phyloP scores from a whole-genome alignment of 106 monocot genomes.

The Apostasia ramifera region DNA sequence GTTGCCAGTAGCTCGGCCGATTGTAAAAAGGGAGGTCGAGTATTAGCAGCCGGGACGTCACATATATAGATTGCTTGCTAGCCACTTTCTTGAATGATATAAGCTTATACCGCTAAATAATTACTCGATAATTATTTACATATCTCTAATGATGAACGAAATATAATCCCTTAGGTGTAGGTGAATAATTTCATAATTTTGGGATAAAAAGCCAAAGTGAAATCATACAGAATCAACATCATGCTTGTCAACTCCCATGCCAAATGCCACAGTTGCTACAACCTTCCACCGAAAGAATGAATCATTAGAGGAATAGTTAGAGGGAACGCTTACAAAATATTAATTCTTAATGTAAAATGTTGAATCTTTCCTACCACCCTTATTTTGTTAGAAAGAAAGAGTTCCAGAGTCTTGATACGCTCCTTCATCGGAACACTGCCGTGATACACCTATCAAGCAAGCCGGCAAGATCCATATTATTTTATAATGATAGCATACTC shows the following conservation, averaged over 20 bases:
- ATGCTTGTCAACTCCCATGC: constrained; percentile 98
- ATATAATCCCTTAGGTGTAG: neutral
- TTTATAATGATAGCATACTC: neutral
- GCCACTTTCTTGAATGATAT: no score
- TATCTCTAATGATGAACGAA: no score
- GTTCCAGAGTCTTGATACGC: constrained; percentile 61
- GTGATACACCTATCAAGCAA: constrained; percentile 66
- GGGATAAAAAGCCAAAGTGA: neutral
- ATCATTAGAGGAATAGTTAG: neutral
- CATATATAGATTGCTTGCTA: no score
- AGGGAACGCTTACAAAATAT: neutral
- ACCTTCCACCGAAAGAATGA: constrained; percentile 33
- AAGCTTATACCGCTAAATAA: no score
- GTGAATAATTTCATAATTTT: neutral
- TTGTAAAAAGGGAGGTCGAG: no score
- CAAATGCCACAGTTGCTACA: constrained; percentile 99
- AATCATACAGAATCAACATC: constrained; percentile 80
- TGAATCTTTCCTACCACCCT: constrained; percentile 62
- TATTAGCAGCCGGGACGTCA: no score
- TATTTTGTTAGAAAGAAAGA: constrained; percentile 80
- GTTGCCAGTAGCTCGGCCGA: no score
- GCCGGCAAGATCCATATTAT: neutral
- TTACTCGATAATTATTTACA: no score
- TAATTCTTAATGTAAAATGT: neutral
- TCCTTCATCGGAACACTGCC: constrained; percentile 64